Base-by-base conservation (phyloP, 1,139 yeast species). In the Yarrowia galli region DNA sequence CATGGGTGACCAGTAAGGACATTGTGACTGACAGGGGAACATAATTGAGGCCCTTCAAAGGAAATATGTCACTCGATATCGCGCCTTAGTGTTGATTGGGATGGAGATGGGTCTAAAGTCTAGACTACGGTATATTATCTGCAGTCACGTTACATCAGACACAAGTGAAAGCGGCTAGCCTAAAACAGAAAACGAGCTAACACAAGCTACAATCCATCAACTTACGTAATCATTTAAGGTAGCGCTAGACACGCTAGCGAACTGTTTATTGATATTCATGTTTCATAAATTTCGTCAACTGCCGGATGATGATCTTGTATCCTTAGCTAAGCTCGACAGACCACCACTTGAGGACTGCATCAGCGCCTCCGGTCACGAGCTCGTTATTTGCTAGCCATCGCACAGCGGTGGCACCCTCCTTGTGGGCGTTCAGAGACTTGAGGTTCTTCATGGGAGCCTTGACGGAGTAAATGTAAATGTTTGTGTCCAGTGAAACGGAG, bases 401-500 rank as follows among this genome's bases (percentile, higher is more conserved):
- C 18, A 92, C 90, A 43, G 86, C 86, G 61, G 87, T 85, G 61
- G 91, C 92, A 68, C 98, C 98, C 68, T 87, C 93, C 75, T 91
- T 92, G 77, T 95, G 99, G 0, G 97, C 95, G 74, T 90, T 89
- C 71, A 89, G 81, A 61, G 79, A 79, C 79, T 91, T 92, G 72
- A 90, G 80, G 70, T 88, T 92, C 80, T 87, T 90, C 69, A 89
- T 85, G 7, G 98, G 97, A 73, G 83, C 86, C 43, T 83, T 85
- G 25, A 91, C 92, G 13, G 96, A 89, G 78, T 92, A 95, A 18
- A 95, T 81, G 71, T 87, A 87, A 56, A 96, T 80, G 69, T 89
- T 89, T 15, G 97, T 88, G 75, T 95, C 99, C 68, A 92, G 81
- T 0, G 97, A 91, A 0, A 89, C 96, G 70, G 95, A 87, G 23